Conservation (phyloP, 2,329 filamentous ascomycete genomes). For the Ophiocordyceps sinensis region DNA sequence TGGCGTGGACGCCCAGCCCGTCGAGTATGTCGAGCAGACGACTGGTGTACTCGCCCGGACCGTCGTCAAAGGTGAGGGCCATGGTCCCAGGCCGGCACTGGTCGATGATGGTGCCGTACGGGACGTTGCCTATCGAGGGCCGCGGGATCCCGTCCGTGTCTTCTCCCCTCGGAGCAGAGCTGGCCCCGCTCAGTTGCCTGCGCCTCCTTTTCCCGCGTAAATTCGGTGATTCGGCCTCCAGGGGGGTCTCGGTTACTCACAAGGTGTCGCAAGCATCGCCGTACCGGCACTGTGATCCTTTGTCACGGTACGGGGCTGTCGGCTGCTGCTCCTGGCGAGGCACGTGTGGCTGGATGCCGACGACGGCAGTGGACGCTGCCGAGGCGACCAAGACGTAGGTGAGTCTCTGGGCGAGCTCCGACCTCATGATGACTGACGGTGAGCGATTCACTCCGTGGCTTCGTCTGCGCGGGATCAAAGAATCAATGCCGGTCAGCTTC, state of each 20-base stretch:
- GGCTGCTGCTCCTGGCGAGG: too few species aligned
- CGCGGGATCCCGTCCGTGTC: conserved; percentile 17
- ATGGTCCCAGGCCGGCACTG: conserved; percentile 20
- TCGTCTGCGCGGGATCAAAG: too few species aligned
- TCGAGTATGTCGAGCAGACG: conserved; percentile 24
- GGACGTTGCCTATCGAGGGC: conserved; percentile 17
- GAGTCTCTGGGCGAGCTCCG: too few species aligned
- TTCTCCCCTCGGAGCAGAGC: conserved; percentile 16
- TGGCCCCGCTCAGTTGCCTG: conserved; percentile 2
- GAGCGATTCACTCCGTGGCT: too few species aligned
- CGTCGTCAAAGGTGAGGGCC: conserved; percentile 33
- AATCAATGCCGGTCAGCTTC: too few species aligned
- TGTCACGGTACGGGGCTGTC: conserved; percentile 4
- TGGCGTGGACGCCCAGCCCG: conserved; percentile 17
- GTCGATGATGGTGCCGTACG: conserved; percentile 22
- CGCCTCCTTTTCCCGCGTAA: too few species aligned
- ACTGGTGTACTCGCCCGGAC: conserved; percentile 26
- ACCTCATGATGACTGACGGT: too few species aligned
- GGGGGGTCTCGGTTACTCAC: conserved; percentile 13
- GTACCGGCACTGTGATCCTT: conserved; percentile 22
- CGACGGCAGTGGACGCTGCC: too few species aligned
- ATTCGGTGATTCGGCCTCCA: not conserved
- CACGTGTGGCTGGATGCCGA: too few species aligned
- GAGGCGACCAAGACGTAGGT: too few species aligned
- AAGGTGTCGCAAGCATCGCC: conserved; percentile 25